Percentiles rank a stretch among this genome's conserved stretches.
Conservation (phyloP, 2,329 filamentous ascomycete genomes). For the Trichoderma atrobrunneum region DNA sequence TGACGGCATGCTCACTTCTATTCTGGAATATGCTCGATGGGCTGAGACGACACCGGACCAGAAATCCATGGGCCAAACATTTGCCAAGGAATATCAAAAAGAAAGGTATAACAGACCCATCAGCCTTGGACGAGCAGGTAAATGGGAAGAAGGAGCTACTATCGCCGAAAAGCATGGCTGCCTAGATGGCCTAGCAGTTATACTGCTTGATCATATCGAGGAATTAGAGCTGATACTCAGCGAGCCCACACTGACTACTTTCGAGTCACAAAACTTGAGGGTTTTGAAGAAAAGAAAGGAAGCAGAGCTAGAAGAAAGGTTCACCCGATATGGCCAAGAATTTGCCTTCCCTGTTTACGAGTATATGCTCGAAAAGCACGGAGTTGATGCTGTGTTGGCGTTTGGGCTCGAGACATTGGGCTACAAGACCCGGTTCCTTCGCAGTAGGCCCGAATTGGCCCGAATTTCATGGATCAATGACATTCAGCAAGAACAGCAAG, state of each 20-base stretch:
- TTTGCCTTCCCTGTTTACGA: conserved; percentile 80
- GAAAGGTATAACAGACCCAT: conserved; percentile 54
- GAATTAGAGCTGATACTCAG: conserved; percentile 31
- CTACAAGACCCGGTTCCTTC: conserved; percentile 77
- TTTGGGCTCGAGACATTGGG: conserved; percentile 65
- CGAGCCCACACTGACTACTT: conserved; percentile 29
- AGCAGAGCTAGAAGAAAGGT: conserved; percentile 49
- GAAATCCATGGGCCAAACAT: conserved; percentile 44
- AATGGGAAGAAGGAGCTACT: conserved; percentile 56
- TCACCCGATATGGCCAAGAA: conserved; percentile 61
- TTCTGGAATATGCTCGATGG: conserved; percentile 54
- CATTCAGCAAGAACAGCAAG: conserved; percentile 71
- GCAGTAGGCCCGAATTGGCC: conserved; percentile 66
- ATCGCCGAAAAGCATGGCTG: conserved; percentile 58
- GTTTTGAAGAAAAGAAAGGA: conserved; percentile 42
- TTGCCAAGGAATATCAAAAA: conserved; percentile 46
- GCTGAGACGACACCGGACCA: conserved; percentile 44
- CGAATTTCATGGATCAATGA: conserved; percentile 96
- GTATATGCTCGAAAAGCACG: conserved; percentile 66
- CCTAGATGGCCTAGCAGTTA: conserved; percentile 53
- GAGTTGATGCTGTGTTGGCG: conserved; percentile 66
- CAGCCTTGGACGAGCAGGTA: conserved; percentile 51
- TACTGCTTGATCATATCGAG: conserved; percentile 54
- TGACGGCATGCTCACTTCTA: conserved; percentile 53
- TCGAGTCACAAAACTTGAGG: conserved; percentile 32